Percentiles rank a stretch among this genome's conserved stretches.
Evolutionary conservation across 1,284 basidiomycete species (phyloP).

Genomic region (Volvariella surrecta): DNA sequence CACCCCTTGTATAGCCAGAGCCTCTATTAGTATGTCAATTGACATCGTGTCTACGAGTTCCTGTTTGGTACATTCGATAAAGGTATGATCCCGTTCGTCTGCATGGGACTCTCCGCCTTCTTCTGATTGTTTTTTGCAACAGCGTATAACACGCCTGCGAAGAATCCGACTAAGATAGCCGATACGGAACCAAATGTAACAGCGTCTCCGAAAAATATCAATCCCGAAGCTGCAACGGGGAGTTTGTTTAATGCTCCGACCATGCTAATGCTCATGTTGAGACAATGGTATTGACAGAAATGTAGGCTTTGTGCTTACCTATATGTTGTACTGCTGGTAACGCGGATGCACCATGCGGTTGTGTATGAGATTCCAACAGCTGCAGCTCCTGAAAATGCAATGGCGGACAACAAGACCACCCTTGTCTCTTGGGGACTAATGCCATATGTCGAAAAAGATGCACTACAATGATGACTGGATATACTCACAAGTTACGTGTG

Average conservation of each 20-base stretch:
- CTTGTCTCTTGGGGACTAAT: conserved; percentile 84
- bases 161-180: conserved; percentile 84
- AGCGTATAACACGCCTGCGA: conserved; percentile 87
- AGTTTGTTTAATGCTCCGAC: conserved; percentile 98
- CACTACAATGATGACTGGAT: conserved; percentile 6
- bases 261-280: conserved; percentile 57
- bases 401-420: conserved; percentile 76
- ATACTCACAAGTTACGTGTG: conserved; percentile 77
- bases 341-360: conserved; percentile 97
- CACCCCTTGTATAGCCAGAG: no score
- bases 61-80: conserved; percentile 30
- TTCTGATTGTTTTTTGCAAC: conserved; percentile 87
- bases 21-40: no score
- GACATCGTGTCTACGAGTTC: background rate
- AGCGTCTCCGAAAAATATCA: conserved; percentile 92
- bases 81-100: conserved; percentile 48
- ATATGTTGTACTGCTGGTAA: conserved; percentile 96
- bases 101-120: conserved; percentile 45
- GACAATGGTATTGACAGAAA: conserved; percentile 8
- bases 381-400: conserved; percentile 92
- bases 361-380: conserved; percentile 98
- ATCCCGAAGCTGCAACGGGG: conserved; percentile 92
- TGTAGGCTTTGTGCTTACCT: conserved; percentile 37
- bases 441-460: conserved; percentile 6
- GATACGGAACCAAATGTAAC: conserved; percentile 84